Conservation (phyloP, 345 rosid genomes). For the Eucalyptus shirleyi region DNA sequence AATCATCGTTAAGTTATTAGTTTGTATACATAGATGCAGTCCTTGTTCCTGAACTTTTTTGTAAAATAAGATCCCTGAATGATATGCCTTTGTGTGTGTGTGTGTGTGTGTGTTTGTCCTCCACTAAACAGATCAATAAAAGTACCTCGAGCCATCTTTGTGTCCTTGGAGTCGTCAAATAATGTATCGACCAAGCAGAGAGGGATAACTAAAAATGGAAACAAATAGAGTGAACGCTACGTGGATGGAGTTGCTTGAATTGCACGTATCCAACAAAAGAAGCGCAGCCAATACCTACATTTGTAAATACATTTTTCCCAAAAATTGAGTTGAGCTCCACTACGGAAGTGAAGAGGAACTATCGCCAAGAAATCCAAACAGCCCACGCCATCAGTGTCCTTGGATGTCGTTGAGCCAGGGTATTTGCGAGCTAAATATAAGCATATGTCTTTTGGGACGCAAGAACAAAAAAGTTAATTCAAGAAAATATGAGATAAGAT, state of each 20-base stretch:
- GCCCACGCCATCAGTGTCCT: rapidly evolving
- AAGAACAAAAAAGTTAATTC: neutral
- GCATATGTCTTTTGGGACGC: neutral
- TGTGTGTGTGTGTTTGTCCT: too few relatives aligned
- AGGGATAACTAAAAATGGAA: neutral
- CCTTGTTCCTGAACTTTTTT: neutral
- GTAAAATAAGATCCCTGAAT: neutral
- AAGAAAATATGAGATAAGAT: neutral
- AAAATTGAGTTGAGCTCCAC: neutral
- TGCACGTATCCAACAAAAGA: neutral
- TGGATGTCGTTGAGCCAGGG: too few relatives aligned
- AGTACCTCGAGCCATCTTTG: too few relatives aligned
- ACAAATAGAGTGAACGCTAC: neutral
- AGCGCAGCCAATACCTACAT: neutral
- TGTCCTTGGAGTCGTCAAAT: too few relatives aligned
- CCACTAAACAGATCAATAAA: too few relatives aligned
- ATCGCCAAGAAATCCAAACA: neutral
- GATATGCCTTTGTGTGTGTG: neutral
- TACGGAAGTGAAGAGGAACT: neutral
- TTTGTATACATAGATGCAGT: too few relatives aligned
- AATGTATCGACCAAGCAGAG: neutral
- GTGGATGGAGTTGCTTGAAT: neutral
- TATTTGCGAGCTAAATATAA: neutral
- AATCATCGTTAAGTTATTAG: too few relatives aligned
- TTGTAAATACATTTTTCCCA: neutral